Evolutionary conservation across 116 monocot species (phyloP).

Genomic region (Thalassia testudinum): DNA sequence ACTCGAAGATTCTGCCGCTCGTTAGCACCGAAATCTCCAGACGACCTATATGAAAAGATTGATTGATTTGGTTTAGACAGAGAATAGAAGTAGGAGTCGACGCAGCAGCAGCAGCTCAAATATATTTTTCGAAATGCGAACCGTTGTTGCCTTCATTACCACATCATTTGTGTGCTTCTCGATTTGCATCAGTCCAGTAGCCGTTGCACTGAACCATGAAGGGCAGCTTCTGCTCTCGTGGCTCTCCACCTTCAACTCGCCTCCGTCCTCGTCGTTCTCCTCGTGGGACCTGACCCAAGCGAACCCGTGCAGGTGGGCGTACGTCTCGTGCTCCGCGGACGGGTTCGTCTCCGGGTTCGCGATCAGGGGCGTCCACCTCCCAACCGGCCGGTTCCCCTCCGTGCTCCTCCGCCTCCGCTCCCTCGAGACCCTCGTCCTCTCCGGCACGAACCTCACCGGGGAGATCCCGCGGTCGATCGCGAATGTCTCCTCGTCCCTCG

Average conservation of each 20-base stretch:
- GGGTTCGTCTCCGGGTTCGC: slow-evolving; percentile 12
- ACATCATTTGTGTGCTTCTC: not conserved
- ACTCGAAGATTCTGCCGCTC: too few relatives aligned
- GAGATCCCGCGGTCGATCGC: slow-evolving; percentile 26
- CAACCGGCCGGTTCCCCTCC: slow-evolving; percentile 31
- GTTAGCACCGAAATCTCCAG: too few relatives aligned
- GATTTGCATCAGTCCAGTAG: not conserved
- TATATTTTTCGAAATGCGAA: slow-evolving; percentile 1
- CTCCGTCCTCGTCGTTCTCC: slow-evolving; percentile 13
- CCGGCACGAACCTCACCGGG: slow-evolving; percentile 30
- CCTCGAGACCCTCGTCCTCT: slow-evolving; percentile 23
- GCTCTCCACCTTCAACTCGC: slow-evolving; percentile 19
- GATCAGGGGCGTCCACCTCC: slow-evolving; percentile 14
- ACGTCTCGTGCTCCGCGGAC: slow-evolving; percentile 9
- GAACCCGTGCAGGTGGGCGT: slow-evolving; percentile 16
- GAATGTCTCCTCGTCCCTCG: slow-evolving; percentile 5
- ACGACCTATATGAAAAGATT: too few relatives aligned
- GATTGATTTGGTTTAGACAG: too few relatives aligned
- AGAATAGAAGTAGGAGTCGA: too few relatives aligned
- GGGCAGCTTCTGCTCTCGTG: slow-evolving; percentile 16
- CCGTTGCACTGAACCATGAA: slow-evolving; percentile 12
- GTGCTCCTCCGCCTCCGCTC: slow-evolving; percentile 15
- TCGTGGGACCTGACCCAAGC: slow-evolving; percentile 15
- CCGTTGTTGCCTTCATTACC: not conserved
- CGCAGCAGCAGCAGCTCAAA: too few relatives aligned